Evolutionary conservation across 2,329 filamentous ascomycete species (phyloP), one percentile per base, ranked within the genome.

Genomic region (Penicillium sp.): DNA sequence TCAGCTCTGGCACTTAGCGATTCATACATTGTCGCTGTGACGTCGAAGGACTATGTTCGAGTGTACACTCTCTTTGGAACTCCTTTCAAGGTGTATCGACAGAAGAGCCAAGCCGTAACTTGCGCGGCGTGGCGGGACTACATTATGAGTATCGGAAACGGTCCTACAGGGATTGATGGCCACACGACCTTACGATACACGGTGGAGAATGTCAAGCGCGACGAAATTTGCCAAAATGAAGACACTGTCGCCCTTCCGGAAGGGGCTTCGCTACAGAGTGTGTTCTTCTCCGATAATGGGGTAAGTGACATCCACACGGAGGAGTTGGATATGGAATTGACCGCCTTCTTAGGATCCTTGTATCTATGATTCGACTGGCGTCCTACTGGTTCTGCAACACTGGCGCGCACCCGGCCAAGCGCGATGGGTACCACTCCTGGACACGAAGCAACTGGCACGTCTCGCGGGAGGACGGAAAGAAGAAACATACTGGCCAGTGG

Each of bases 91-190:
- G 83, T 98, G 1, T 96, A 95, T 68, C 79, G 93, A 22, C 89
- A 94, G 56, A 97, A 97, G 74, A 90, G 85, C 69, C 90, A 91
- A 2, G 87, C 88, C 45, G 89, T 98, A 19, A 93, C 89, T 0
- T 98, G 93, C 63, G 88, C 89, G 0, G 91, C 88, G 59, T 97
- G 88, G 87, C 80, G 85, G 57, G 89, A 98, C 73, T 97, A 97
- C 67, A 84, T 98, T n/a, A 79, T 97, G 65, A 96, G 90, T 0
- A 81, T 98, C 58, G 91, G 91, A 47, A 98, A 98, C 61, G 94
- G 94, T 0, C 82, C 93, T 0, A 79, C 95, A 31, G 83, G 83
- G 12, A 80, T 83, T 9, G 84, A 93, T 63, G 91, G 93, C 17
- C 53, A 58, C 49, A 83, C 88, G 0, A 83, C 84, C 38, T 77